Evolutionary conservation across 306 rosid genomes (phyloP), one percentile per base, ranked within the genome.

Genomic region (Dalbergia cultrata): DNA sequence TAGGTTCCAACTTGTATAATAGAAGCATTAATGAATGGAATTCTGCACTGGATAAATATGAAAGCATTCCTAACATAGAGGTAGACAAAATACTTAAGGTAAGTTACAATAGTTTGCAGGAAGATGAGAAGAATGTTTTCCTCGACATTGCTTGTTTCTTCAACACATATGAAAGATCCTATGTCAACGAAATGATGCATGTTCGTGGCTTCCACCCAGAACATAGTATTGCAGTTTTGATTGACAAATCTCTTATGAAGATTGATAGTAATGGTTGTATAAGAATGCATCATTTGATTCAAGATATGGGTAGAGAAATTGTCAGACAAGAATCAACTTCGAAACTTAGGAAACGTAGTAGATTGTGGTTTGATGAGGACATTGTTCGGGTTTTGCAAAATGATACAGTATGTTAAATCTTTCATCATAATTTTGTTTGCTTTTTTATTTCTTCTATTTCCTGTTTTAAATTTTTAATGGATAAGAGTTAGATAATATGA

Each of bases 261-360:
- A 26, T 26, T 26, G 31, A 26, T 26, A 1, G 2, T 26, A 26
- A 26, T 26, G 2, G 31, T 18, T 73, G 14, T 41, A 56, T 73
- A 21, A 73, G 67, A 73, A 58, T 73, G 78, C 67, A 58, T 56
- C 67, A 57, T n/a, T 65, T 76, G 43, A 54, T 76, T 47, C 72
- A 62, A 9, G 80, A 75, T 5, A 75, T 75, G 62, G 71, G 80
- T 19, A 75, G 71, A 47, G 59, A 60, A 61, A 62, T 75, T 52
- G 71, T 75, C 33, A 47, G 34, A 18, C 71, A 31, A 10, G 60
- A 75, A 45, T 44, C n/a, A n/a, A n/a, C 80, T 4, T 41, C 3
- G 5, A 54, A 64, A 53, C 81, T 43, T 33, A 56, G 65, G 0
- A 16, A 47, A 57, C 53, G 56, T 10, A 63, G 73, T 64, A 76